Percentiles rank a stretch among this genome's conserved stretches.
Evolutionary conservation across 1,284 basidiomycete genomes (phyloP).

Genomic region (Ustilago shanxiensis): DNA sequence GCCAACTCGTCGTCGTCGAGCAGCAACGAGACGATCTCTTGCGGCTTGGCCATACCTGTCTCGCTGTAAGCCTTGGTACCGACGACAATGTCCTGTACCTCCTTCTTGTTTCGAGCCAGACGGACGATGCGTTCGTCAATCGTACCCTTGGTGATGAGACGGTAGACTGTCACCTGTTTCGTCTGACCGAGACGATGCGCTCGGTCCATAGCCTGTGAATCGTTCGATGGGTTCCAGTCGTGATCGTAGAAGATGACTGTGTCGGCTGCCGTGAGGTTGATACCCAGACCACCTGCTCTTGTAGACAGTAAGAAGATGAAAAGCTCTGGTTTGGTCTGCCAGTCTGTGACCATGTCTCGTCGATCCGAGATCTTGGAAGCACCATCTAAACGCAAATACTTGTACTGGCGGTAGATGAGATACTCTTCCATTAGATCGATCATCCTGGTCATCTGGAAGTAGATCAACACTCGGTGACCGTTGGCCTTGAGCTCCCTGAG

Average conservation of each 20-base stretch:
- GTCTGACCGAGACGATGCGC: slow-evolving; percentile 99
- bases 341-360: slow-evolving; percentile 98
- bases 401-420: slow-evolving; percentile 96
- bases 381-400: slow-evolving; percentile 95
- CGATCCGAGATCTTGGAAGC: slow-evolving; percentile 95
- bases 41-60: slow-evolving; percentile 83
- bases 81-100: slow-evolving; percentile 93
- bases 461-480: slow-evolving; percentile 94
- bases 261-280: slow-evolving; percentile 93
- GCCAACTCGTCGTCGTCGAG: slow-evolving; percentile 86
- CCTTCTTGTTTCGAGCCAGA: slow-evolving; percentile 66
- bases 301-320: slow-evolving; percentile 81
- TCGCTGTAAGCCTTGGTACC: slow-evolving; percentile 84
- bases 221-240: slow-evolving; percentile 96
- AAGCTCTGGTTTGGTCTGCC: slow-evolving; percentile 88
- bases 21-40: slow-evolving; percentile 95
- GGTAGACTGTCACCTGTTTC: slow-evolving; percentile 98
- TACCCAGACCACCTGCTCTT: slow-evolving; percentile 95
- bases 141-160: slow-evolving; percentile 94
- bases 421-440: slow-evolving; percentile 99
- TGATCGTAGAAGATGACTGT: slow-evolving; percentile 99
- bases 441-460: slow-evolving; percentile 99
- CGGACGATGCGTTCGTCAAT: slow-evolving; percentile 98
- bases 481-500: slow-evolving; percentile 92
- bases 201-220: slow-evolving; percentile 99